phyloP scores from a whole-genome alignment of 371 early-diverging fungal species.

The Catenaria anguillulae region DNA sequence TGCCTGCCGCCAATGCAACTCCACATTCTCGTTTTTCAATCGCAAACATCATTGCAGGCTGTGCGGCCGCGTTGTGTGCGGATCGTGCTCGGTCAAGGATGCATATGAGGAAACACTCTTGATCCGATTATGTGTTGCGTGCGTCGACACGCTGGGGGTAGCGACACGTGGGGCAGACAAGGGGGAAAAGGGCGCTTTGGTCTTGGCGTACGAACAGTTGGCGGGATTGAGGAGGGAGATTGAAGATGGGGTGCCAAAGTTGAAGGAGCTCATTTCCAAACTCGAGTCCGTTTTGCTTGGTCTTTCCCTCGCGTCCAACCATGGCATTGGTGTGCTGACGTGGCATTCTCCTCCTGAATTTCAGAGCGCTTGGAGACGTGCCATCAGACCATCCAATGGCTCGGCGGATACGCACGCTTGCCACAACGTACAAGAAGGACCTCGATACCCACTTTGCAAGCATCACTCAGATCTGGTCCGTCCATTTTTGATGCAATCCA shows the following conservation, averaged over 20 bases:
- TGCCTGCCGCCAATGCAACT: conserved; percentile 32
- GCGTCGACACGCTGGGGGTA: not conserved
- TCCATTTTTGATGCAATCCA: conserved; percentile 12
- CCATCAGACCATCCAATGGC: not conserved
- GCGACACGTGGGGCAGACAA: not conserved
- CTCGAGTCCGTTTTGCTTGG: too few relatives aligned
- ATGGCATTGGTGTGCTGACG: too few relatives aligned
- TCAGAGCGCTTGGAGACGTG: too few relatives aligned
- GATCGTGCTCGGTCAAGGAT: conserved; percentile 41
- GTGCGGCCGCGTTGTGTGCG: conserved; percentile 60
- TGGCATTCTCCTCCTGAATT: too few relatives aligned
- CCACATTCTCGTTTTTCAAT: conserved; percentile 13
- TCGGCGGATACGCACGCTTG: conserved; percentile 5
- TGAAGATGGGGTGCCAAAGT: not conserved
- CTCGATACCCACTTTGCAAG: conserved; percentile 11
- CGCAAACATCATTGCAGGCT: conserved; percentile 67
- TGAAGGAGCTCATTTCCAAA: not conserved
- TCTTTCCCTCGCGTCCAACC: too few relatives aligned
- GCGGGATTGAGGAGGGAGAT: not conserved
- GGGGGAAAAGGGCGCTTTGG: not conserved
- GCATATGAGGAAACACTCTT: conserved; percentile 17
- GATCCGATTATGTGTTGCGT: not conserved
- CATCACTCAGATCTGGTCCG: conserved; percentile 6
- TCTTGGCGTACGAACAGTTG: too few relatives aligned
- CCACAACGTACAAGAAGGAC: conserved; percentile 13